Evolutionary conservation across 129 eudicot genomes (phyloP).

Genomic region (Solidago caesia): DNA sequence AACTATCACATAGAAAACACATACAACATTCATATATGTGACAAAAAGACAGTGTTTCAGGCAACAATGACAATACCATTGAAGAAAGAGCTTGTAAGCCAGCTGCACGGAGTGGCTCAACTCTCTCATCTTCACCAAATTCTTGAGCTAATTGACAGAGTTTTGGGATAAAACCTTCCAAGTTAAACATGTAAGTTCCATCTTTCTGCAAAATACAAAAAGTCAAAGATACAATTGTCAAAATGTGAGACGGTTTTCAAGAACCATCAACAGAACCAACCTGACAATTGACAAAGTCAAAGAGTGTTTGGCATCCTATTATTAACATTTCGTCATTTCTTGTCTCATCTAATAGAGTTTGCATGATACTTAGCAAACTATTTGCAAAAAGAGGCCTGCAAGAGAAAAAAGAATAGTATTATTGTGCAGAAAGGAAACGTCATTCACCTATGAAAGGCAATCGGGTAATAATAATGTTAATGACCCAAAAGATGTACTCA

Average conservation of each 20-base stretch:
- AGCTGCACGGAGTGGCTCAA: slow-evolving; percentile 60
- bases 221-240: slow-evolving; percentile 4
- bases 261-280: slow-evolving; percentile 40
- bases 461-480: background rate
- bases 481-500: background rate
- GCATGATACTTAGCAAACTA: slow-evolving; percentile 78
- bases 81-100: slow-evolving; percentile 89
- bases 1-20: background rate
- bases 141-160: slow-evolving; percentile 94
- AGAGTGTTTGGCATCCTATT: slow-evolving; percentile 76
- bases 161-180: slow-evolving; percentile 79
- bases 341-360: slow-evolving; percentile 81
- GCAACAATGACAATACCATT: slow-evolving; percentile 53
- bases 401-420: slow-evolving; percentile 23
- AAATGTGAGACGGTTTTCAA: slow-evolving; percentile 4
- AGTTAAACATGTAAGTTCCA: slow-evolving; percentile 78
- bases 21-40: background rate
- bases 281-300: slow-evolving; percentile 94
- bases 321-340: slow-evolving; percentile 72
- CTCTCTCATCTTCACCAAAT: slow-evolving; percentile 85
- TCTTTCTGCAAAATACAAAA: slow-evolving; percentile 57
- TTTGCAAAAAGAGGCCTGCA: slow-evolving; percentile 90
- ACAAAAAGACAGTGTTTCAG: background rate
- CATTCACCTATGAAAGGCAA: background rate
- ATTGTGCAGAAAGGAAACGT: slow-evolving; percentile 1